Conservation (phyloP, 495 filamentous ascomycete genomes). For the Podospora pseudocomata region DNA sequence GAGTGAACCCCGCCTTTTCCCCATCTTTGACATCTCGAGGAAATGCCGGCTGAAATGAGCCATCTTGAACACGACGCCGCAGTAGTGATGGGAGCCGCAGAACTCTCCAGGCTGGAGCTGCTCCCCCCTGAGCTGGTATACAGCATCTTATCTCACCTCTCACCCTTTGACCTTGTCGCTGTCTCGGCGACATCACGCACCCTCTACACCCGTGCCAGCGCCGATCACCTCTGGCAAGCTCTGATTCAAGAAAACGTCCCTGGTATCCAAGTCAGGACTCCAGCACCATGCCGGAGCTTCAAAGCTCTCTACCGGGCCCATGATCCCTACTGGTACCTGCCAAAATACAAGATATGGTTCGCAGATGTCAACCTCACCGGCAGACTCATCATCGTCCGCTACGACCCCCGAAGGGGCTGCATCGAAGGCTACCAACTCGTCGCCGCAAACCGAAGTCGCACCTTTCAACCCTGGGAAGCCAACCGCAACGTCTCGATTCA, state of each 20-base stretch:
- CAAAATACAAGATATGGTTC: conserved; percentile 80
- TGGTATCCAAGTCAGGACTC: conserved; percentile 45
- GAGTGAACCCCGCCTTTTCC: background rate
- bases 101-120: conserved; percentile 8
- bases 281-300: conserved; percentile 58
- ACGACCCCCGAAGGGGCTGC: conserved; percentile 63
- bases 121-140: conserved; percentile 64
- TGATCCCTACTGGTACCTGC: conserved; percentile 80
- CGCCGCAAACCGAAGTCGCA: conserved; percentile 52
- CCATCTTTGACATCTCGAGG: background rate
- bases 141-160: conserved; percentile 57
- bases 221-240: conserved; percentile 61
- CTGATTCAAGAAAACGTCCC: conserved; percentile 62
- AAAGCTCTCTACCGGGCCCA: conserved; percentile 68
- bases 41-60: background rate
- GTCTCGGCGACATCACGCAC: conserved; percentile 54
- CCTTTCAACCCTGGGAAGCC: conserved; percentile 56
- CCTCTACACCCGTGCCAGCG: conserved; percentile 48
- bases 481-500: conserved; percentile 62
- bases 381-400: conserved; percentile 67
- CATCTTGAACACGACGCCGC: background rate
- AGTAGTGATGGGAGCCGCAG: background rate
- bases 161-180: conserved; percentile 52
- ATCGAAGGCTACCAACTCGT: conserved; percentile 81
- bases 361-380: conserved; percentile 66